Base-by-base conservation (phyloP, 2,329 filamentous ascomycete species). In the Colletotrichum chlorophyti region DNA sequence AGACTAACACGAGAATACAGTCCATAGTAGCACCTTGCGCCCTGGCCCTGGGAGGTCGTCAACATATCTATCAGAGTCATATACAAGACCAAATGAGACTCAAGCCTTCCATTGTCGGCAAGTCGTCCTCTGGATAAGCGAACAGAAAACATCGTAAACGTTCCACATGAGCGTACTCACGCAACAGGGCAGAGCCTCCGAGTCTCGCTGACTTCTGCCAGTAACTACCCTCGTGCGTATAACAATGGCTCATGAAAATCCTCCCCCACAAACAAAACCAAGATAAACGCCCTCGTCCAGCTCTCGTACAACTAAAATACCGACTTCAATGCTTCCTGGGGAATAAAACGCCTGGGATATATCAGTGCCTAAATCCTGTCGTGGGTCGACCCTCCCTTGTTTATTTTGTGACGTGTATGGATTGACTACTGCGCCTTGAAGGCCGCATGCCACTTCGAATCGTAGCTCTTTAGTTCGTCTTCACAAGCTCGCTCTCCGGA, bases 401-500 rank as follows among this genome's bases (percentile, higher is more conserved):
- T 47, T 79, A 57, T 81, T 77, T 54, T 76, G 76, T 38, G 15
- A 14, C 12, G 23, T 40, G 21, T 23, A 49, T 69, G n/a, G n/a
- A n/a, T n/a, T n/a, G n/a, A n/a, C 83, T 52, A 46, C 19, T 45
- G 40, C 27, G 34, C 53, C 77, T 61, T 85, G 59, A 80, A 80
- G 9, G 75, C 72, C 31, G 71, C 69, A 61, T 72, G 76, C 79
- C 82, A 82, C 53, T 76, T 74, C 47, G 79, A 69, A 61, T 74
- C 74, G 65, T 79, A 86, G 24, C 69, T 72, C 48, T 79, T 79
- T 65, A 93, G 87, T 71, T 94, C 89, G 50, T 83, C 82, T 61
- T 88, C 86, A 72, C 95, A 98, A 64, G 83, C 85, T 46, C 85
- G 77, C 32, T 78, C 75, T 10, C 78, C 79, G 4, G 69, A 66